These are phyloP conservation scores for Drosera spatulata DNA, from an alignment of 179 eudicot species.

Conservation along the genomic window DNA sequence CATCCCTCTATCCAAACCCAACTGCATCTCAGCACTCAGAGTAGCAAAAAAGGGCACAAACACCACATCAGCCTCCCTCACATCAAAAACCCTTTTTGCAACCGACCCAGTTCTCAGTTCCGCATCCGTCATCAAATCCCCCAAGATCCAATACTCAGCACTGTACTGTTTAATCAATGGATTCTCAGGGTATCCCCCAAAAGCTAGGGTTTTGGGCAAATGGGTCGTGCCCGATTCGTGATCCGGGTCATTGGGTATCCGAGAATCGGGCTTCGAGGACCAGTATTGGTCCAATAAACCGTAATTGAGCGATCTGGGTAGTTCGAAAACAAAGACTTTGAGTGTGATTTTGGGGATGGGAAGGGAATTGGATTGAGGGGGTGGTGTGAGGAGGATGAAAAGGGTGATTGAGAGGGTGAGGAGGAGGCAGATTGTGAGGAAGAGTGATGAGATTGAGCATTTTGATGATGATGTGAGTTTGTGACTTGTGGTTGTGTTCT, in stretches of 20 bases:
- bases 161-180: conserved; percentile 86
- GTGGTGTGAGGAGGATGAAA: conserved; percentile 20
- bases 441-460: conserved; percentile 39
- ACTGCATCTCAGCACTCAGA: conserved; percentile 83
- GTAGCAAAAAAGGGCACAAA: conserved; percentile 95
- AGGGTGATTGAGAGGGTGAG: conserved; percentile 36
- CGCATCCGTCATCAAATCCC: conserved; percentile 65
- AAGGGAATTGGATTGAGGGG: conserved; percentile 4
- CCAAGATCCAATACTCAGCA: conserved; percentile 94
- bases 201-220: conserved; percentile 9
- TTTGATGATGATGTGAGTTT: too few relatives aligned
- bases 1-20: conserved; percentile 39
- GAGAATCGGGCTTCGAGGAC: conserved; percentile 53
- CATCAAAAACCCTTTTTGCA: conserved; percentile 61
- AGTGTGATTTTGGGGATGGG: conserved; percentile 18
- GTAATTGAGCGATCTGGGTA: conserved; percentile 80
- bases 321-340: conserved; percentile 53
- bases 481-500: too few relatives aligned
- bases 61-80: conserved; percentile 58
- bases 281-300: conserved; percentile 74
- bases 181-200: conserved; percentile 66
- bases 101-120: conserved; percentile 39
- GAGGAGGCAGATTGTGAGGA: conserved; percentile 47
- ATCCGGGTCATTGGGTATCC: conserved; percentile 67
- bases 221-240: conserved; percentile 39